These are phyloP conservation scores for Acorus calamus DNA, from an alignment of 106 monocot species.

Conservation along the genomic window DNA sequence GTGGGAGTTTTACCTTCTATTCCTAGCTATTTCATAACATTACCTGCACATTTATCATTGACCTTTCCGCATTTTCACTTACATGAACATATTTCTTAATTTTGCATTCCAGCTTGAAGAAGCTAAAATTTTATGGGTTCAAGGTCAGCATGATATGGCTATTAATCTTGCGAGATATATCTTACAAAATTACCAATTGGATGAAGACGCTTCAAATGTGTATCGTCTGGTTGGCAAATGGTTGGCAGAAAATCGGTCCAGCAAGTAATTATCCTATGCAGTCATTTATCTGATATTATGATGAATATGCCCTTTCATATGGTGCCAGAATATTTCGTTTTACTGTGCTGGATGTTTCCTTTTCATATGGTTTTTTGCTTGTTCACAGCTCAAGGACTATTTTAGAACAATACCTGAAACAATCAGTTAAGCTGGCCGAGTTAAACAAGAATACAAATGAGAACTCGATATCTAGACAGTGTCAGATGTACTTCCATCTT, in stretches of 20 bases:
- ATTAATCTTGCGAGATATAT: constrained; percentile 77
- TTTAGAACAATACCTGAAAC: constrained; percentile 80
- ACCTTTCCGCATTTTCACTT: neutral
- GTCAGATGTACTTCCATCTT: constrained; percentile 71
- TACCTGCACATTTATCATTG: no score
- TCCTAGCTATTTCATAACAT: no score
- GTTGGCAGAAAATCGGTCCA: constrained; percentile 89
- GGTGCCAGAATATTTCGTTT: neutral
- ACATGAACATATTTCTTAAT: neutral
- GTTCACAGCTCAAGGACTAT: constrained; percentile 66
- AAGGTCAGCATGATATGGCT: constrained; percentile 90
- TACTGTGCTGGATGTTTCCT: no score
- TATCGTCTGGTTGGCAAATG: constrained; percentile 90
- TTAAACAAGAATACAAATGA: constrained; percentile 22
- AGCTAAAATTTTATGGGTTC: constrained; percentile 75
- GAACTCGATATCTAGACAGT: constrained; percentile 42
- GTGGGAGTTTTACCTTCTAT: no score
- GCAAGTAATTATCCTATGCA: constrained; percentile 53
- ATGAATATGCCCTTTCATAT: constrained; percentile 1
- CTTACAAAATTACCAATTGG: constrained; percentile 44
- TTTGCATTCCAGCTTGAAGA: constrained; percentile 71
- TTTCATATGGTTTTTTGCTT: neutral
- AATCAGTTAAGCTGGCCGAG: constrained; percentile 66
- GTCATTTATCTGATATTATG: neutral
- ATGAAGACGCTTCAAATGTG: constrained; percentile 59